A percentile compares a stretch with the other conserved stretches of the same genome.
Conservation (phyloP, 352 stramenopile species). For the Pythium graminicola region DNA sequence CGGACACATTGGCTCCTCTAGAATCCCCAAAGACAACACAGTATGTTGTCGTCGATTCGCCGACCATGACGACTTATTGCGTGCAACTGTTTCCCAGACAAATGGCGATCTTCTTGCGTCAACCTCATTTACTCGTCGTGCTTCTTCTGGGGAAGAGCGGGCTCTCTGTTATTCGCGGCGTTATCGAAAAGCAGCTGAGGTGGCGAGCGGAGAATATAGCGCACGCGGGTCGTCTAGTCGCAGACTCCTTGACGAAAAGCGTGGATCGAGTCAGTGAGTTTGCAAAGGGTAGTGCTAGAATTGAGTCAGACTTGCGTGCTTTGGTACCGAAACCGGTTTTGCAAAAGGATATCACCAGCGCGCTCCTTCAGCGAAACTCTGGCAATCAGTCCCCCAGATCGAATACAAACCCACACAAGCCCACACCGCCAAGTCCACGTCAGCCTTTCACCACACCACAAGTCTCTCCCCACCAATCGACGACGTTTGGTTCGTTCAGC, state of each 20-base stretch:
- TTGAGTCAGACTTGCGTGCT: neutral
- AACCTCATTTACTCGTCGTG: conserved; percentile 23
- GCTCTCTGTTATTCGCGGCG: conserved; percentile 23
- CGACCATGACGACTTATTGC: conserved; percentile 26
- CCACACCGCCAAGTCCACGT: neutral
- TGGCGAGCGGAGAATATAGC: conserved; percentile 25
- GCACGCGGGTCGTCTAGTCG: conserved; percentile 27
- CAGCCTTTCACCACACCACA: neutral
- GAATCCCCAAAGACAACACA: conserved; percentile 14
- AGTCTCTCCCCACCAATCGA: neutral
- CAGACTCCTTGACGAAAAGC: conserved; percentile 6
- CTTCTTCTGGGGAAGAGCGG: conserved; percentile 32
- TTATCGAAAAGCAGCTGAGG: conserved; percentile 21
- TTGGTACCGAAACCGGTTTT: neutral
- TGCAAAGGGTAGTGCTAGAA: neutral
- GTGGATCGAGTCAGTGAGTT: neutral
- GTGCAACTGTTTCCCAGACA: conserved; percentile 26
- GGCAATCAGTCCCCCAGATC: neutral
- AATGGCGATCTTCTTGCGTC: conserved; percentile 1
- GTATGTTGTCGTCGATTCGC: conserved; percentile 39
- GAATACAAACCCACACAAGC: conserved; percentile 2
- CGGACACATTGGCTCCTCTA: neutral
- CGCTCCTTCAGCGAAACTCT: conserved; percentile 4
- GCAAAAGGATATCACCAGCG: conserved; percentile 4
- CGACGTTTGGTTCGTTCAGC: conserved; percentile 11